Evolutionary conservation across 306 rosid genomes (phyloP), one percentile per base, ranked within the genome.

Genomic region (Cucurbita argyrosperma): DNA sequence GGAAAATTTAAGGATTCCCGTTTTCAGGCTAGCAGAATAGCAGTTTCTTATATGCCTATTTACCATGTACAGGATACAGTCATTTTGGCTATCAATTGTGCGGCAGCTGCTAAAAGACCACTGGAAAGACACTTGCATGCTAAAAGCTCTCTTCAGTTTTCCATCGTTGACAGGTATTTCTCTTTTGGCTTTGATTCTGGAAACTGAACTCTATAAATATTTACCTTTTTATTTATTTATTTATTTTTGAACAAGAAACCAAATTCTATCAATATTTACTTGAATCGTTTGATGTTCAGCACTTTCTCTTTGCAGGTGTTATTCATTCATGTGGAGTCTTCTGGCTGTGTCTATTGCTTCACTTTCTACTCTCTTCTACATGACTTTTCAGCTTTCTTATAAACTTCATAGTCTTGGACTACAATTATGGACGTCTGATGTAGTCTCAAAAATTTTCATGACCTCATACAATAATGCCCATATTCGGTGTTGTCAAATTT

Each of bases 401-500:
- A 81, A 39, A 26, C 78, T 85, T 54, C 79, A 83, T 76, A 83
- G 72, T 65, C 76, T 65, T 72, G 64, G 73, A 76, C 84, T 88
- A 53, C 83, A 83, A 83, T 86, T 93, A 14, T 88, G 92, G 96
- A 50, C 83, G 18, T 69, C 74, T 79, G 59, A 74, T 78, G 80
- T 82, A 75, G 80, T 72, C n/a, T 75, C 83, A 50, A 84, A 80
- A 49, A 66, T 88, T 55, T 87, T 89, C 79, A 81, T 80, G 74
- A 84, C 85, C 52, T 71, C 95, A 62, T 84, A 89, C 84, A 83
- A 81, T 78, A 89, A 85, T 75, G 81, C 85, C 54, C 82, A 60
- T 80, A 86, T 88, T 64, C 95, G 90, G 37, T 80, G 93, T 71
- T 83, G 90, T 83, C 97, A 90, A 82, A 89, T 94, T 62, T 85